Conservation (phyloP, 495 filamentous ascomycete species). For the Tirmania nivea region DNA sequence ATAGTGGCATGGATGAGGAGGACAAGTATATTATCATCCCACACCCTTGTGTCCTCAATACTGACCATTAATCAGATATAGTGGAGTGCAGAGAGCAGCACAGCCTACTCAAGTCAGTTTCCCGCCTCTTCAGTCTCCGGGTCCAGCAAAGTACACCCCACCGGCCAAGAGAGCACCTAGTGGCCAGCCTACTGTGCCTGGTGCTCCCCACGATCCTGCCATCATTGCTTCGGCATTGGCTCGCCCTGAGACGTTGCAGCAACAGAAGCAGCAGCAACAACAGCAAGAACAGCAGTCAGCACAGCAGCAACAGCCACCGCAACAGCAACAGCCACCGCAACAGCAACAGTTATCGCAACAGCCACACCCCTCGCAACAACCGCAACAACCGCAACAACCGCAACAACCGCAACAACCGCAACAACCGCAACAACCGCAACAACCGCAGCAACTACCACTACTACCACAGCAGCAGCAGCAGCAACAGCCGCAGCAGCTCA, state of each 20-base stretch:
- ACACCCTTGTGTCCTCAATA: not conserved
- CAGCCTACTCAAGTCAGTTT: constrained; percentile 13
- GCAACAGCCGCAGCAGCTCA: constrained; percentile 14
- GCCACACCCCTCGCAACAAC: constrained; percentile 16
- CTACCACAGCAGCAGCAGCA: constrained; percentile 8
- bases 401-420: constrained; percentile 4
- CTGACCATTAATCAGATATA: constrained; percentile 38
- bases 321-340: constrained; percentile 4
- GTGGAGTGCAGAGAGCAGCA: constrained; percentile 52
- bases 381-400: constrained; percentile 13
- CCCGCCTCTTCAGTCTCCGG: constrained; percentile 20
- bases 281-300: not conserved
- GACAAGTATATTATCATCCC: constrained; percentile 44
- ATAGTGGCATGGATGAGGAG: constrained; percentile 56
- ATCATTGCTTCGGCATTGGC: constrained; percentile 58
- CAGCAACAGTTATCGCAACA: constrained; percentile 7
- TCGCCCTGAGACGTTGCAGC: constrained; percentile 28
- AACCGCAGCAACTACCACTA: constrained; percentile 6
- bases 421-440: constrained; percentile 18
- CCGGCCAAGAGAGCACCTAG: constrained; percentile 65
- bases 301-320: constrained; percentile 1
- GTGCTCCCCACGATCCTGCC: constrained; percentile 55
- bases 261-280: constrained; percentile 20
- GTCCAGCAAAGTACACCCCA: constrained; percentile 67
- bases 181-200: constrained; percentile 44